Base-by-base conservation (phyloP, 2,329 filamentous ascomycete species). In the Botrytis sinoallii region DNA sequence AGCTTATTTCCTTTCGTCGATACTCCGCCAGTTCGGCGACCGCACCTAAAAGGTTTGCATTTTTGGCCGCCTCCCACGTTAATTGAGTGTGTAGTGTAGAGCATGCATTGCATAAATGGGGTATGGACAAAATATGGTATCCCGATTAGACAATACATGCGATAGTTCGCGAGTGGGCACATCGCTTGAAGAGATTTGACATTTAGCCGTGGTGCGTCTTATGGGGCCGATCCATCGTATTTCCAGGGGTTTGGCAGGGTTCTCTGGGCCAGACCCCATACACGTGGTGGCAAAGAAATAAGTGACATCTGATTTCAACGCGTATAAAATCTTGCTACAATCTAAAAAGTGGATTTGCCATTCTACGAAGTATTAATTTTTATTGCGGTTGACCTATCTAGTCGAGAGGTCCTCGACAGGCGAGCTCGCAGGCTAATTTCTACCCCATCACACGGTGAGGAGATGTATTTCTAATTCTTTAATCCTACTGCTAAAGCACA, bases 1-100 rank as follows among this genome's bases (percentile, higher is more conserved):
- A 55, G 46, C 65, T 68, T 68, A 68, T 68, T 68, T 68, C 35
- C 46, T 68, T 68, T 55, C 46, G 65, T 68, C 46, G 3, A 55
- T 55, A 40, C 46, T 55, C 35, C 48, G 18, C 48, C 48, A 20
- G 48, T 68, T 68, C 66, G 66, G 48, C 48, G 48, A 57, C 22
- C 35, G 48, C 48, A 42, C 66, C 66, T 10, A 57, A 68, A 42
- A 42, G 10, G 48, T 68, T 32, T 20, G 25, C 46, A 55, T 40
- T 57, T 57, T 32, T 14, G 14, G n/a, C 25, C n/a, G 18, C n/a
- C 18, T 29, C 66, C 14, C 35, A 55, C 25, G 25, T 68, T 68
- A 42, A 14, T 29, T 8, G 66, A 42, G 35, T 10, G 35, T 61
- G 16, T 22, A 61, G 32, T 25, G 18, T 42, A 57, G 66, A 57